Evolutionary conservation across 805 yeast species (phyloP), one percentile per base, ranked within the genome.

Genomic region (Wickerhamiella spandovensis): DNA sequence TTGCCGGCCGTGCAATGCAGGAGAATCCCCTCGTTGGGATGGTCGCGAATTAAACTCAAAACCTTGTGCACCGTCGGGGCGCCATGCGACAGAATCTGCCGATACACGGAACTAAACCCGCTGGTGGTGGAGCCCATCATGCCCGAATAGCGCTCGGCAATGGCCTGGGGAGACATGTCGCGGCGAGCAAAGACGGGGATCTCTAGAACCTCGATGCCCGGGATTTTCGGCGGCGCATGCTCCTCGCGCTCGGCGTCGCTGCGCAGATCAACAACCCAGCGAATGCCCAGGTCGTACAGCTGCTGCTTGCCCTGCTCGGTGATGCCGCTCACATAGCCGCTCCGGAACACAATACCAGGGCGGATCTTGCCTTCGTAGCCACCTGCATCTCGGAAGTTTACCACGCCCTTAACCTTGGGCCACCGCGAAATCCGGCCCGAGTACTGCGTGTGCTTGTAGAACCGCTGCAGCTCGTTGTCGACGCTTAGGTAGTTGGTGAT

Each of bases 1-100:
- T 85, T 86, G 2, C 95, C 95, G 1, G 90, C 90, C 3, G 89
- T 77, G 65, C 95, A 86, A 61, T 84, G 90, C 63, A 80, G 77
- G 9, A 82, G 64, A 51, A 86, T 66, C 2, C 76, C 74, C 20
- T 66, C 68, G n/a, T 67, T 63, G 2, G 78, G 73, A 41, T 69
- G 62, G 51, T 82, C 85, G 44, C 79, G 68, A 45, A 86, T 67
- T 21, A 70, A 76, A 45, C 67, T 63, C 57, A 84, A 76, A 30
- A 85, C 72, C 8, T 62, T 61, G 44, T 67, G 70, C 60, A 75
- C 81, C 3, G 77, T 68, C 3, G 58, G 62, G 0, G 64, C 62
- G 0, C 86, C 88, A 21, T 65, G 57, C 4, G 62, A 67, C 48
- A 85, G 62, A 57, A 83, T 75, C 49, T 76, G 76, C 49, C 71